Base-by-base conservation (phyloP, 495 filamentous ascomycete genomes). In the Aspergillus carlsbadensis region DNA sequence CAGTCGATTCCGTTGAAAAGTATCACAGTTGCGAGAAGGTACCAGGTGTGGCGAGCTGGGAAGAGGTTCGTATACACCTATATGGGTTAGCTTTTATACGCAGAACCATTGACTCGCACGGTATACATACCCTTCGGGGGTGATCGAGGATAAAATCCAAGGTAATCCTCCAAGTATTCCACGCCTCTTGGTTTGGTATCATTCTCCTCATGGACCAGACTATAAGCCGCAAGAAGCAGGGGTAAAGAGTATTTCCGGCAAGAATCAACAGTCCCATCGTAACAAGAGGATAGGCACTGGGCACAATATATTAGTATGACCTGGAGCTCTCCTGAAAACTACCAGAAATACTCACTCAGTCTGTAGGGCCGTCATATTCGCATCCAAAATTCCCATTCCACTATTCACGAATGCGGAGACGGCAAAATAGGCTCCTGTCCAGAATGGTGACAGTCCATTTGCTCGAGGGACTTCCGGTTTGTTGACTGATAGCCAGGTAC, bases 361-460 rank as follows among this genome's bases (percentile, higher is more conserved):
- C 37, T 78, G 74, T 17, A 78, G 61, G 21, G 73, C 73, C 44
- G 66, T 80, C 86, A 95, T 91, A 59, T 95, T 95, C 17, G 81
- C 76, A 68, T 95, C 91, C 39, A 96, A 69, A 31, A 96, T 81
- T 17, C 83, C 84, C 91, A 96, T 92, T 18, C 91, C 91, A 18
- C 81, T 87, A 65, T 95, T 96, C 60, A 89, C 92, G 69, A 96
- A 96, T 3, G 89, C 91, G 46, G 86, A 90, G 1, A 75, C 66
- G 14, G 73, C 74, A 54, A 78, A 76, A 41, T 78, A 79, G 2
- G 71, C 66, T 11, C 75, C 75, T 1, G 71, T 74, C 71, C 70
- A 78, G 55, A 81, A 89, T 13, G 88, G 83, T 54, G 85, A 82
- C 39, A 90, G 77, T 1, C 86, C 88, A 68, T 95, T 95, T 21